phyloP scores from a whole-genome alignment of 768 basidiomycete genomes.

The Lentinus tigrinus region DNA sequence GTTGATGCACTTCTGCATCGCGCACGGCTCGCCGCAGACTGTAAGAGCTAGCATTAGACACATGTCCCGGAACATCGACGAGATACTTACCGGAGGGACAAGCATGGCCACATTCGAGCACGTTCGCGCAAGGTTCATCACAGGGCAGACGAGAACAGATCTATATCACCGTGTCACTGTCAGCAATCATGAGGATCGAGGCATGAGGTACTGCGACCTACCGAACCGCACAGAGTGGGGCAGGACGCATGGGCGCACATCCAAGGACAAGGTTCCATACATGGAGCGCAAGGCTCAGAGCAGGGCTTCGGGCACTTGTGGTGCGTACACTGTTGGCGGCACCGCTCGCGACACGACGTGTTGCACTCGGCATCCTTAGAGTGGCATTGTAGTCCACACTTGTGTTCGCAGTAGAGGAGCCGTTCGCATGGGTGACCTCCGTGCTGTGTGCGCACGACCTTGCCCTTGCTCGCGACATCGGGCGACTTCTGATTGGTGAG shows the following conservation, averaged over 20 bases:
- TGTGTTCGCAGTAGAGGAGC: constrained; percentile 31
- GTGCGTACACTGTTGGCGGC: constrained; percentile 31
- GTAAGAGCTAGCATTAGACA: not conserved
- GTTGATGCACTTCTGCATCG: constrained; percentile 28
- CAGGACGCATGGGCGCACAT: constrained; percentile 33
- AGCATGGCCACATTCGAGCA: constrained; percentile 35
- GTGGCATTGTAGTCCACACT: constrained; percentile 29
- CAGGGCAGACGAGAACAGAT: constrained; percentile 39
- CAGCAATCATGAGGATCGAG: not conserved
- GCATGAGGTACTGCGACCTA: constrained; percentile 14
- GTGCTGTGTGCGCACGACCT: constrained; percentile 21
- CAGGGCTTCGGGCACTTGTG: constrained; percentile 30
- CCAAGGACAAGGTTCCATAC: constrained; percentile 37
- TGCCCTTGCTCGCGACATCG: no score
- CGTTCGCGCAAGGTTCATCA: constrained; percentile 30
- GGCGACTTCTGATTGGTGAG: constrained; percentile 1
- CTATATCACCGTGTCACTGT: constrained; percentile 14
- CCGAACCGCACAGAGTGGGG: constrained; percentile 36
- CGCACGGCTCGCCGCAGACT: constrained; percentile 42
- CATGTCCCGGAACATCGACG: not conserved
- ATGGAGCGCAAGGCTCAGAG: constrained; percentile 32
- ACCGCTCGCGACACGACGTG: constrained; percentile 23
- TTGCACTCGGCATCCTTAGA: constrained; percentile 29
- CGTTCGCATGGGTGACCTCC: constrained; percentile 31
- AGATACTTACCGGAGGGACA: constrained; percentile 36